Evolutionary conservation across 805 yeast species (phyloP), one percentile per base, ranked within the genome.

Genomic region (Soucietia sequanensis): DNA sequence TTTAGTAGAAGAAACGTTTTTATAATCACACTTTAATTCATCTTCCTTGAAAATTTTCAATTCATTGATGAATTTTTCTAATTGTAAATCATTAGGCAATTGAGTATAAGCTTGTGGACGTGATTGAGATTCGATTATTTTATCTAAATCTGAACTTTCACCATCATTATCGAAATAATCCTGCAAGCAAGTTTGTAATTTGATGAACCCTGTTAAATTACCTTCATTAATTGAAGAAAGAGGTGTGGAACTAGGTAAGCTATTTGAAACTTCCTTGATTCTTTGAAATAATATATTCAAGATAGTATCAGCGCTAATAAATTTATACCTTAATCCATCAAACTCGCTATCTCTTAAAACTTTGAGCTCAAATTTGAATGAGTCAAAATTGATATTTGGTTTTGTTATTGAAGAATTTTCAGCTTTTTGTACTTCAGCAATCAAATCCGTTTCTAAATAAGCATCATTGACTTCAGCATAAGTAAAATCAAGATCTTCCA

Each of bases 81-180:
- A 36, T 19, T 44, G 38, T 29, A 50, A 41, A 17, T 46, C 40
- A 25, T 50, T 53, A 1, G 56, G 56, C 13, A 52, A 40, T 26
- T 51, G 56, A 8, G 26, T 33, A 27, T 43, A 41, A 18, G 24
- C 13, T 18, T 18, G 20, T 27, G 29, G 19, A 12, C 14, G 11
- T 10, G 27, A 24, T 5, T 24, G 16, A 24, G 27, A 14, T 9
- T 12, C 8, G 14, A 24, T 11, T 9, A 12, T 4, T 12, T 24
- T 16, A 46, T 81, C 66, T 9, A 76, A 66, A 34, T 72, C 73
- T 2, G 81, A 64, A 45, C 77, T 73, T 1, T 80, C 82, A 13
- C 83, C 81, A 46, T 81, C 81, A 23, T 75, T 46, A n/a, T 58
- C 54, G 52, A 22, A 80, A 26, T 32, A 54, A 42, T n/a, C 43